Conservation (phyloP, 2,329 filamentous ascomycete species). For the Dactylonectria macrodidyma region DNA sequence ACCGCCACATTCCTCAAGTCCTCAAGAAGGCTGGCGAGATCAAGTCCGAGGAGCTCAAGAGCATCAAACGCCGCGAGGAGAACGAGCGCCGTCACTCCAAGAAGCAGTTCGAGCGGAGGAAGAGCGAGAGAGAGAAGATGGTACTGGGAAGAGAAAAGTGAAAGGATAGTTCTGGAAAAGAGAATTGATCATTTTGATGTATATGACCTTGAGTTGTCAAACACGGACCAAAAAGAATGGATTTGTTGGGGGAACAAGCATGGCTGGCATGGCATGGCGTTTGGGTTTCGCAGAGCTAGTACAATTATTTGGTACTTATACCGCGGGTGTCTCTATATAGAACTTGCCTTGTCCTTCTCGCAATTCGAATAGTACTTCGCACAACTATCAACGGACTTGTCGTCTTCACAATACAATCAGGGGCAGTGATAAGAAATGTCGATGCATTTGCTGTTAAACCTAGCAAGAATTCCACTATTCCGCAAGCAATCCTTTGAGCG, state of each 20-base stretch:
- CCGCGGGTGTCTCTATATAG: conserved; percentile 22
- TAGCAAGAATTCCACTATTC: conserved; percentile 31
- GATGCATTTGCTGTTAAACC: background rate
- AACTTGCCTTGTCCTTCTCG: conserved; percentile 9
- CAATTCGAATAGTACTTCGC: background rate
- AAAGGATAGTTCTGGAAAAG: conserved; percentile 58
- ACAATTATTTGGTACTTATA: conserved; percentile 42
- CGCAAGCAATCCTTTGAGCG: conserved; percentile 35
- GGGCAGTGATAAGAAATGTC: background rate
- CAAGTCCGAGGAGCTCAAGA: conserved; percentile 88
- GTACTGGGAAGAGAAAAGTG: conserved; percentile 77
- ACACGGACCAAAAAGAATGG: conserved; percentile 27
- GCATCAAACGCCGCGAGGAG: conserved; percentile 92
- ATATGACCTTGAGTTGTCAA: conserved; percentile 32
- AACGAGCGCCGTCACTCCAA: conserved; percentile 93
- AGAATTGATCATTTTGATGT: conserved; percentile 59
- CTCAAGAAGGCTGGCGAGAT: conserved; percentile 98
- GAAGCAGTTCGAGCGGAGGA: conserved; percentile 82
- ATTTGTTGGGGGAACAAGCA: conserved; percentile 34
- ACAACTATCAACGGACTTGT: background rate
- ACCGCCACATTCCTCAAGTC: conserved; percentile 91
- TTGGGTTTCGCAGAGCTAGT: conserved; percentile 44
- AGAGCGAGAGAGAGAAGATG: conserved; percentile 93
- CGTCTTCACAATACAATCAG: background rate
- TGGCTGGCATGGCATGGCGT: conserved; percentile 54